Conservation (phyloP, 1,139 yeast species). For the Sugiyamaella japonica region DNA sequence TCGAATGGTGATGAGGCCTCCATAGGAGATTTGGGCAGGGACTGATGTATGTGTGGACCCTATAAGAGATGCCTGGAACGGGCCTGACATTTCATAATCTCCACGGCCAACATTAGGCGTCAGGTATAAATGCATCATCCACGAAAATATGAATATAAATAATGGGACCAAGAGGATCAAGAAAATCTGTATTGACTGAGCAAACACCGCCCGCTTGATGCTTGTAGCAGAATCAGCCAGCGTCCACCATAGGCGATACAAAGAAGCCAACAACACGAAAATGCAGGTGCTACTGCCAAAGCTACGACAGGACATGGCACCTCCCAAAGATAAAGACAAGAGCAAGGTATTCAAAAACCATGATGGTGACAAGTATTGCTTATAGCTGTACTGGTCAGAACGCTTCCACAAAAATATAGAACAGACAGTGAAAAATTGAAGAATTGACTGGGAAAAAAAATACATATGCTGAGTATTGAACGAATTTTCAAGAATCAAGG, state of each 20-base stretch:
- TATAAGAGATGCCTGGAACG: conserved; percentile 54
- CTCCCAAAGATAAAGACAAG: conserved; percentile 56
- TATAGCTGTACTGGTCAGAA: conserved; percentile 39
- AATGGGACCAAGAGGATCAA: conserved; percentile 52
- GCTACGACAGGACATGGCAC: conserved; percentile 52
- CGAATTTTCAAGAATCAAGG: conserved; percentile 57
- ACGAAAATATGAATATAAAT: conserved; percentile 49
- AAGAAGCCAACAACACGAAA: conserved; percentile 51
- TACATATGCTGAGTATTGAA: conserved; percentile 40
- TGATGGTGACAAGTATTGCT: conserved; percentile 40
- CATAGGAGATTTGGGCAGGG: conserved; percentile 57
- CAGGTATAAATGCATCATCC: conserved; percentile 51
- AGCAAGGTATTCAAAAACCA: conserved; percentile 51
- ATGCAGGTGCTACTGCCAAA: conserved; percentile 54
- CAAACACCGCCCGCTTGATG: conserved; percentile 39
- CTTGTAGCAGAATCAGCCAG: conserved; percentile 56
- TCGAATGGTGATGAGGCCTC: conserved; percentile 65
- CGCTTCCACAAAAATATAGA: conserved; percentile 49
- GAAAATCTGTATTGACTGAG: conserved; percentile 39
- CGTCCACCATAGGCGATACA: conserved; percentile 53
- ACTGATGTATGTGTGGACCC: conserved; percentile 46
- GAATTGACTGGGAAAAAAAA: conserved; percentile 53
- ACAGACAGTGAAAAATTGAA: conserved; percentile 49
- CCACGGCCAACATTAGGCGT: conserved; percentile 54
- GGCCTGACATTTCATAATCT: conserved; percentile 53